phyloP scores from a whole-genome alignment of 177 flowering plant genomes.

The Telopea speciosissima region DNA sequence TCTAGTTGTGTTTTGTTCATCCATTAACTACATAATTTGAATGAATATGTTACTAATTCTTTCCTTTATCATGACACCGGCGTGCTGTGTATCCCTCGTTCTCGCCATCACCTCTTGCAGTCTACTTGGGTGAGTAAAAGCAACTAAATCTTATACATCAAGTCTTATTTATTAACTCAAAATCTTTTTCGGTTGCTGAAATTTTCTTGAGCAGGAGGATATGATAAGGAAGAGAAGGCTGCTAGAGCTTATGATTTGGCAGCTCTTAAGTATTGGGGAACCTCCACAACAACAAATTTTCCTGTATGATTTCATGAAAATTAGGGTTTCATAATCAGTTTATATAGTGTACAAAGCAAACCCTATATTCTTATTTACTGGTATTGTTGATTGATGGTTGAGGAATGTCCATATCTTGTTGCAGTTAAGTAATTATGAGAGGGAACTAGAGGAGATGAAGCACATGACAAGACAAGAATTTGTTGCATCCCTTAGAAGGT shows the following conservation, averaged over 20 bases:
- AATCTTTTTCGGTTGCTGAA: neutral
- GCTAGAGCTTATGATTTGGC: conserved; percentile 94
- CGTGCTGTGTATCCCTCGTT: neutral
- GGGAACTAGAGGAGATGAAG: conserved; percentile 91
- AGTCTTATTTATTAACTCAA: neutral
- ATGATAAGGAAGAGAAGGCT: conserved; percentile 96
- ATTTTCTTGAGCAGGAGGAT: conserved; percentile 51
- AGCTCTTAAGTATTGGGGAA: conserved; percentile 96
- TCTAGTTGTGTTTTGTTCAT: neutral
- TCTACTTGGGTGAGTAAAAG: conserved; percentile 60
- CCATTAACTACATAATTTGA: neutral
- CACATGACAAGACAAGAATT: conserved; percentile 94
- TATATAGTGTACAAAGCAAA: no score
- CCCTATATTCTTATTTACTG: no score
- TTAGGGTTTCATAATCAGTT: no score
- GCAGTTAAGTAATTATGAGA: conserved; percentile 79
- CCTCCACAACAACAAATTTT: conserved; percentile 90
- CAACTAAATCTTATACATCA: neutral
- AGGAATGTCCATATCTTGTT: neutral
- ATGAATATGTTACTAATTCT: conserved; percentile 4
- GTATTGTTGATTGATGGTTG: neutral
- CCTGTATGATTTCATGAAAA: conserved; percentile 38
- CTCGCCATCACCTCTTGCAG: conserved; percentile 27
- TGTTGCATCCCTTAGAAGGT: conserved; percentile 94
- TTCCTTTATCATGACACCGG: neutral